Evolutionary conservation across 2,329 filamentous ascomycete genomes (phyloP).

Genomic region (Fusarium beomiforme): DNA sequence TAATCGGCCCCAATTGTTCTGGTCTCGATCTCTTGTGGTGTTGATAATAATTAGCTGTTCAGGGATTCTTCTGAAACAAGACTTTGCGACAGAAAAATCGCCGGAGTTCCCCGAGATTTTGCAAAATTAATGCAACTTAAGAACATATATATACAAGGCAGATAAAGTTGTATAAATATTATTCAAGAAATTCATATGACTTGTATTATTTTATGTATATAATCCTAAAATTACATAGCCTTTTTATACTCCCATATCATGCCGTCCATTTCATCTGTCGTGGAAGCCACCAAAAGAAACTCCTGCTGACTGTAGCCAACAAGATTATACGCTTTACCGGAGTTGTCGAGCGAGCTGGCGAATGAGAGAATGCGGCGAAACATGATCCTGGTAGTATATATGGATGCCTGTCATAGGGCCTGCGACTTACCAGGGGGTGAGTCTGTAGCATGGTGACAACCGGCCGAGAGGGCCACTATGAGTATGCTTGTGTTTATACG

Average conservation of each 20-base stretch:
- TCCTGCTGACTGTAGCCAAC: background rate
- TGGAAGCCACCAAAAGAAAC: too few species aligned
- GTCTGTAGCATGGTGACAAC: background rate
- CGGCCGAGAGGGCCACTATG: background rate
- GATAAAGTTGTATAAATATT: too few species aligned
- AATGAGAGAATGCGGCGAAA: background rate
- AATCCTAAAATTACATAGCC: too few species aligned
- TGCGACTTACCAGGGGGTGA: background rate
- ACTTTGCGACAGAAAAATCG: too few species aligned
- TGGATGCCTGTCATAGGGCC: background rate
- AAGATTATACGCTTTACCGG: background rate
- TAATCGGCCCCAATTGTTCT: background rate
- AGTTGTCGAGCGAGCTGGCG: background rate
- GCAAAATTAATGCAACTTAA: too few species aligned
- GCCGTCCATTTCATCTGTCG: too few species aligned
- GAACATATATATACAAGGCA: too few species aligned
- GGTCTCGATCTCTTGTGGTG: background rate
- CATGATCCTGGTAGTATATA: background rate
- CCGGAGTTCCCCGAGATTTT: too few species aligned
- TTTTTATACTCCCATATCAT: too few species aligned
- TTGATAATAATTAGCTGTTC: background rate
- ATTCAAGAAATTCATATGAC: too few species aligned
- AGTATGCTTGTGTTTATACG: accelerated
- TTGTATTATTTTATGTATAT: too few species aligned
- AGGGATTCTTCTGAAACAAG: background rate